Percentiles rank a stretch among this genome's conserved stretches.
Conservation (phyloP, 2,329 filamentous ascomycete genomes). For the Aspergillus versicolor region DNA sequence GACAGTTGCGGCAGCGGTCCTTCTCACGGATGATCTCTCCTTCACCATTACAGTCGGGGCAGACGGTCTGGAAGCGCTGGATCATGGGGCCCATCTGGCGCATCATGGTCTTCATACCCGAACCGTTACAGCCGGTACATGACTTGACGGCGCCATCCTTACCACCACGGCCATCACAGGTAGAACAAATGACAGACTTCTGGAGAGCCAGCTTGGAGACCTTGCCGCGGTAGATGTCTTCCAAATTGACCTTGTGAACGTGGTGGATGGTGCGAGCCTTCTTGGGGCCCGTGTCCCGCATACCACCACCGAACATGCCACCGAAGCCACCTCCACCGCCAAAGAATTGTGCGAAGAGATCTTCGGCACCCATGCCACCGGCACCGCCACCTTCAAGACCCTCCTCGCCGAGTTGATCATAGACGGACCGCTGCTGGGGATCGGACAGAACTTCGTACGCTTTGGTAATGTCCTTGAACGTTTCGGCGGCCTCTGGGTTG, state of each 20-base stretch:
- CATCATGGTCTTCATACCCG: constrained; percentile 99
- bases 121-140: constrained; percentile 85
- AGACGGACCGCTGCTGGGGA: constrained; percentile 82
- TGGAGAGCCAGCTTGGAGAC: constrained; percentile 95
- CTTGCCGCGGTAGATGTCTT: constrained; percentile 98
- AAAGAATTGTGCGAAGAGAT: constrained; percentile 97
- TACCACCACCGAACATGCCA: constrained; percentile 75
- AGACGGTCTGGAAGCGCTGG: constrained; percentile 98
- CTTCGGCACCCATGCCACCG: constrained; percentile 90
- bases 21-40: constrained; percentile 96
- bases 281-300: constrained; percentile 77
- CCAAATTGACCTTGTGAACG: constrained; percentile 95
- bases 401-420: constrained; percentile 97
- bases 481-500: constrained; percentile 89
- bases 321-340: constrained; percentile 71
- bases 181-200: constrained; percentile 94
- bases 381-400: constrained; percentile 81
- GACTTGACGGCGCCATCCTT: constrained; percentile 98
- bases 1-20: constrained; percentile 95
- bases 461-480: constrained; percentile 96
- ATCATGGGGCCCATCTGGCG: constrained; percentile 99
- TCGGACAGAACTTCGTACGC: constrained; percentile 96
- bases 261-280: constrained; percentile 97
- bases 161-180: constrained; percentile 89
- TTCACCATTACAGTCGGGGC: constrained; percentile 96